Evolutionary conservation across 768 basidiomycete species (phyloP).

Genomic region (Multifurca ochricompacta): DNA sequence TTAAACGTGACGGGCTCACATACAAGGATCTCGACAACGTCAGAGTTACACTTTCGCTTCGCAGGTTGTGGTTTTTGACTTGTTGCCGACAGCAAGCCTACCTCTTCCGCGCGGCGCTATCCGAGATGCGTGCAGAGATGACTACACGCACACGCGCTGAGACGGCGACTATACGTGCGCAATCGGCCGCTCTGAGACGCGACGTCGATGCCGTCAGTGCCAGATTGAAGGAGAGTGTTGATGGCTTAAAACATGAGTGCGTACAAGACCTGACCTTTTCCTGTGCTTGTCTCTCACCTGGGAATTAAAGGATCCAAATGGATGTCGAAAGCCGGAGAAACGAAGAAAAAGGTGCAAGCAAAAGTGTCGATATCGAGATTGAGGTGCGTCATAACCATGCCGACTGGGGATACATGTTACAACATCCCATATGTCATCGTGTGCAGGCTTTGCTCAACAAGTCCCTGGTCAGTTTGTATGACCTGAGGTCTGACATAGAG

Average conservation of each 20-base stretch:
- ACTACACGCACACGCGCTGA: constrained; percentile 79
- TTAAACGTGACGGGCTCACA: constrained; percentile 63
- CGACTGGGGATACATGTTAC: not conserved
- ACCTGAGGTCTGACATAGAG: constrained; percentile 73
- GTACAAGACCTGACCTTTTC: constrained; percentile 25
- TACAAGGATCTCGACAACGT: constrained; percentile 80
- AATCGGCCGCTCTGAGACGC: constrained; percentile 67
- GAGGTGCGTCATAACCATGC: constrained; percentile 43
- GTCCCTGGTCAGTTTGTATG: constrained; percentile 63
- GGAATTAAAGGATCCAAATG: constrained; percentile 76
- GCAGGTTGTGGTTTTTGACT: not conserved
- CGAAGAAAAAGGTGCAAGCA: constrained; percentile 78
- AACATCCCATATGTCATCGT: not conserved
- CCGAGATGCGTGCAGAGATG: constrained; percentile 82
- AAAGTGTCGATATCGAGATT: constrained; percentile 75
- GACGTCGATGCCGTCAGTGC: constrained; percentile 81
- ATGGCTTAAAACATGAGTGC: constrained; percentile 86
- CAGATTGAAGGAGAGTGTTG: constrained; percentile 91
- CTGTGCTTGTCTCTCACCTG: not conserved
- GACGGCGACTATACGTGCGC: constrained; percentile 68
- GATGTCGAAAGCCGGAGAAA: constrained; percentile 92
- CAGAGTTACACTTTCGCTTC: constrained; percentile 25
- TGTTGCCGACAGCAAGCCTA: constrained; percentile 72
- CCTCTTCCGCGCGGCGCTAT: constrained; percentile 86
- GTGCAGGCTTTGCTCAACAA: constrained; percentile 67